Conservation (phyloP, 2,329 filamentous ascomycete genomes). For the Fusarium subtropicale region DNA sequence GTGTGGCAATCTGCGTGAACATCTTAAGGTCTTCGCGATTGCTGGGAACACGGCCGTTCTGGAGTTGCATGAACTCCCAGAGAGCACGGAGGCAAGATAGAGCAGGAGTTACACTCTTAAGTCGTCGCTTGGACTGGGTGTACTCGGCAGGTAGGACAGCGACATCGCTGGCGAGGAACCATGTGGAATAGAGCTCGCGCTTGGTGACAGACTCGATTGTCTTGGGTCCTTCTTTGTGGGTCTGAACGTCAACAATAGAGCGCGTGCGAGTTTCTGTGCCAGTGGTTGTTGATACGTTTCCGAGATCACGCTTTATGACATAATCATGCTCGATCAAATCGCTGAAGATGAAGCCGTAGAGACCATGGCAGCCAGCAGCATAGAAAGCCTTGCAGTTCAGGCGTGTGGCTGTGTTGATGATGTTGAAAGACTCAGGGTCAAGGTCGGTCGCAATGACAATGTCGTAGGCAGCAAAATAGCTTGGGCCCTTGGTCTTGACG, state of each 20-base stretch:
- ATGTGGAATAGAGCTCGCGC: slow-evolving; percentile 88
- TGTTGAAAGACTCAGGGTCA: slow-evolving; percentile 76
- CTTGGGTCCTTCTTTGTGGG: slow-evolving; percentile 75
- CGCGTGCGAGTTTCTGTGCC: slow-evolving; percentile 81
- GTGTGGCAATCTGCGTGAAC: slow-evolving; percentile 82
- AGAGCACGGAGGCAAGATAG: slow-evolving; percentile 88
- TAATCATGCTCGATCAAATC: slow-evolving; percentile 93
- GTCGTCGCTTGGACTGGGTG: slow-evolving; percentile 72
- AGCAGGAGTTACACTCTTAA: slow-evolving; percentile 82
- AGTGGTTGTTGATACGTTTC: slow-evolving; percentile 74
- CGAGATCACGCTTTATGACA: slow-evolving; percentile 84
- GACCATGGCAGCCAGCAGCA: slow-evolving; percentile 84
- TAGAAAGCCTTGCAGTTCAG: slow-evolving; percentile 86
- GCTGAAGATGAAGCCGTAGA: slow-evolving; percentile 95
- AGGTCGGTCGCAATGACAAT: slow-evolving; percentile 92
- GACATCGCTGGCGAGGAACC: slow-evolving; percentile 82
- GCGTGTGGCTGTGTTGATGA: slow-evolving; percentile 88
- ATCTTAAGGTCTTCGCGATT: slow-evolving; percentile 74
- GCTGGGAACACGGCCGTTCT: slow-evolving; percentile 65
- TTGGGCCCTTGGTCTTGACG: slow-evolving; percentile 74
- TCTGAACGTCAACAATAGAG: slow-evolving; percentile 76
- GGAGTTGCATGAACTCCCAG: slow-evolving; percentile 79
- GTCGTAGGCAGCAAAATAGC: slow-evolving; percentile 84
- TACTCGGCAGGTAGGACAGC: slow-evolving; percentile 79
- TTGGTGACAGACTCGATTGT: slow-evolving; percentile 89